Evolutionary conservation across 176 grass and related monocot genomes (phyloP).

Genomic region (Saccharum spontaneum): DNA sequence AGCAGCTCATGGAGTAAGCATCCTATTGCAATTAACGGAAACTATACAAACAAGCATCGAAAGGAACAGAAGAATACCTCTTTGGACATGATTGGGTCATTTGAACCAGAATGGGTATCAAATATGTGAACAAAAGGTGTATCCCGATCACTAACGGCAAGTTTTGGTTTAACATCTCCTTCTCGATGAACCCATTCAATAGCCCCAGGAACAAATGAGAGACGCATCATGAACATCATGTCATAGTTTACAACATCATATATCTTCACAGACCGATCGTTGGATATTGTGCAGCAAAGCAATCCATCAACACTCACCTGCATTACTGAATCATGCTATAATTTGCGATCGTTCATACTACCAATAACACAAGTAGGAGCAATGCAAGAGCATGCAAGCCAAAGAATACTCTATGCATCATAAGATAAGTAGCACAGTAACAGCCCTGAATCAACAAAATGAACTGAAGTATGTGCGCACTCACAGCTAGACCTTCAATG

Average conservation of each 20-base stretch:
- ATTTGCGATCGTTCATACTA: slow-evolving; percentile 37
- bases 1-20: slow-evolving; percentile 18
- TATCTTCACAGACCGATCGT: slow-evolving; percentile 76
- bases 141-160: slow-evolving; percentile 79
- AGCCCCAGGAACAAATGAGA: slow-evolving; percentile 76
- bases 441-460: background rate
- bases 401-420: background rate
- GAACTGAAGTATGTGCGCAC: slow-evolving; percentile 36
- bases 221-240: slow-evolving; percentile 99
- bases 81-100: slow-evolving; percentile 86
- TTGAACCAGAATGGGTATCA: slow-evolving; percentile 82
- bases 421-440: background rate
- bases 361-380: background rate
- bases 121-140: slow-evolving; percentile 80
- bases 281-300: slow-evolving; percentile 91
- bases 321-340: slow-evolving; percentile 60
- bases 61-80: slow-evolving; percentile 51
- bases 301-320: slow-evolving; percentile 89
- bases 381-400: slow-evolving; percentile 1
- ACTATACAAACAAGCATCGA: slow-evolving; percentile 1
- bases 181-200: slow-evolving; percentile 90
- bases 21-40: background rate
- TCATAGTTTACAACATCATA: slow-evolving; percentile 99
- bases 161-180: slow-evolving; percentile 88
- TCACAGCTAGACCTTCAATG: slow-evolving; percentile 93